These are phyloP conservation scores for Cladosporium sp. DNA, from an alignment of 2,329 filamentous ascomycete species.

Conservation along the genomic window DNA sequence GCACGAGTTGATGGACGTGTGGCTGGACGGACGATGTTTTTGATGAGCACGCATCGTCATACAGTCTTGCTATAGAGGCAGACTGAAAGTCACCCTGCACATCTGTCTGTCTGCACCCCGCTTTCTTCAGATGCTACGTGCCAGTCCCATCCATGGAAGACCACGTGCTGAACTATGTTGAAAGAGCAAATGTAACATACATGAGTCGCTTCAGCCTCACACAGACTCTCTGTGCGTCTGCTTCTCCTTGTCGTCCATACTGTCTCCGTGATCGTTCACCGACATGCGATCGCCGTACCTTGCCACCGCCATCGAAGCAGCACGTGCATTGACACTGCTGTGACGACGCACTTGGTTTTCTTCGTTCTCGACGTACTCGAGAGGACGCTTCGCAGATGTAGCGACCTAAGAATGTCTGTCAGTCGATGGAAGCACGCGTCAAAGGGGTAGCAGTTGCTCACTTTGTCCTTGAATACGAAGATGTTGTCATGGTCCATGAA, in stretches of 20 bases:
- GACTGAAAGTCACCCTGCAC: neutral
- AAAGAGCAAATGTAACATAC: neutral
- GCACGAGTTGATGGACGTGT: neutral
- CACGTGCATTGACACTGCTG: slow-evolving; percentile 33
- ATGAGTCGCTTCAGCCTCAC: neutral
- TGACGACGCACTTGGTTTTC: slow-evolving; percentile 33
- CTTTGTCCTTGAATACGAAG: slow-evolving; percentile 46
- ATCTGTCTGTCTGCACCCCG: neutral
- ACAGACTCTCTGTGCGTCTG: neutral
- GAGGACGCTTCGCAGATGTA: slow-evolving; percentile 42
- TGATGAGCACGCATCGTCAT: too few relatives aligned
- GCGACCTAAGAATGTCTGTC: slow-evolving; percentile 25
- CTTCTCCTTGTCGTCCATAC: neutral
- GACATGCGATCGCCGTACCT: slow-evolving; percentile 13
- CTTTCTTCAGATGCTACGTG: neutral
- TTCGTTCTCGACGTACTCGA: slow-evolving; percentile 47
- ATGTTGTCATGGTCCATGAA: slow-evolving; percentile 28
- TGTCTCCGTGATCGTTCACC: neutral
- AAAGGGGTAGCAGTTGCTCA: slow-evolving; percentile 20
- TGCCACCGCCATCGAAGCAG: slow-evolving; percentile 20
- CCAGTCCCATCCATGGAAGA: too few relatives aligned
- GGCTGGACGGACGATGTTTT: too few relatives aligned
- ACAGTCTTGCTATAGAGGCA: too few relatives aligned
- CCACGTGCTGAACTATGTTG: too few relatives aligned
- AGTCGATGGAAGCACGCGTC: neutral